Evolutionary conservation across 345 rosid genomes (phyloP).

Genomic region (Geranium rotundifolium): DNA sequence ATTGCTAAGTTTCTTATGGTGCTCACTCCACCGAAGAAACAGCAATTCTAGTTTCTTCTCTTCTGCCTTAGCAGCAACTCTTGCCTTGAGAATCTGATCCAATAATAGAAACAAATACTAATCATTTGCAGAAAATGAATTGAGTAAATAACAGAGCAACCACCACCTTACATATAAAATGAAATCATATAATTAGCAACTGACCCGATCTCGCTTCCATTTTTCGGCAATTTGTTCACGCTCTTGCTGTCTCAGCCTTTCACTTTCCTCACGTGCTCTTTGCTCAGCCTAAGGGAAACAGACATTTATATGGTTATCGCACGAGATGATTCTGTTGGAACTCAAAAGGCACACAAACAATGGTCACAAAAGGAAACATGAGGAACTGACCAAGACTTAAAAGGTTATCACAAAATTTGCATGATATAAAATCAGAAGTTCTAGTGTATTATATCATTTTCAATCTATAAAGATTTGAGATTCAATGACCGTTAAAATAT

Average conservation of each 20-base stretch:
- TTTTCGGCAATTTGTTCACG: too few relatives aligned
- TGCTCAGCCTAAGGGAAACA: conserved; percentile 56
- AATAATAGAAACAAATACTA: background rate
- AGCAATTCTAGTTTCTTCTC: conserved; percentile 92
- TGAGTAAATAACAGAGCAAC: background rate
- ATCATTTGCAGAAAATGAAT: background rate
- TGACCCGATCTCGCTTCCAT: conserved; percentile 72
- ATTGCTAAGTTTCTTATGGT: conserved; percentile 73
- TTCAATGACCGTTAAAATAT: too few relatives aligned
- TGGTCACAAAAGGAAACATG: background rate
- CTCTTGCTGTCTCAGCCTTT: conserved; percentile 64
- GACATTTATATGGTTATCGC: background rate
- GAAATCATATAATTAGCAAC: conserved; percentile 13
- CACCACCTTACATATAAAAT: background rate
- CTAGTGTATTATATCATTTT: too few relatives aligned
- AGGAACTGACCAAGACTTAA: background rate
- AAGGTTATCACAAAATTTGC: background rate
- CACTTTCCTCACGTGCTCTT: conserved; percentile 85
- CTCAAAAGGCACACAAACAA: too few relatives aligned
- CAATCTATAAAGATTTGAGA: too few relatives aligned
- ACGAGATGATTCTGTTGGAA: background rate
- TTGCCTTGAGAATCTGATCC: conserved; percentile 72
- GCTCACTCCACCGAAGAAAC: conserved; percentile 95
- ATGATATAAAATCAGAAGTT: too few relatives aligned
- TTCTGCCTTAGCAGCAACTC: conserved; percentile 92